Conservation (phyloP, 257 asterid genomes). For the Gentiana dahurica region DNA sequence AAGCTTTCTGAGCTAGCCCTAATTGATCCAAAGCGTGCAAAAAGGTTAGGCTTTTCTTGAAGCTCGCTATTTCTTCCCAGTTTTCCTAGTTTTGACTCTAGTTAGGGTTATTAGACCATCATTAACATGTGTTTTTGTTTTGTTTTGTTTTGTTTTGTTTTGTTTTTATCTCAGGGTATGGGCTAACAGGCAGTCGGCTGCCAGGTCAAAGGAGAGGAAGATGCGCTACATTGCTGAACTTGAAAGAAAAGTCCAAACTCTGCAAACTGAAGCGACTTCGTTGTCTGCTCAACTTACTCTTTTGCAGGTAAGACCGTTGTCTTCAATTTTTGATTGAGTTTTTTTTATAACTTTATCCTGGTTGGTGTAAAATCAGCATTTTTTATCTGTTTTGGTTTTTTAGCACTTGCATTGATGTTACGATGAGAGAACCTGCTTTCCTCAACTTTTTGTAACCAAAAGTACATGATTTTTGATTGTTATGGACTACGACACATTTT, state of each 20-base stretch:
- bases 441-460: too few relatives aligned
- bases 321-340: too few relatives aligned
- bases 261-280: conserved; percentile 96
- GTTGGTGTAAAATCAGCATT: too few relatives aligned
- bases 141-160: neutral
- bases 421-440: too few relatives aligned
- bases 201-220: conserved; percentile 95
- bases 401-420: too few relatives aligned
- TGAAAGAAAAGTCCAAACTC: conserved; percentile 90
- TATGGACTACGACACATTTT: too few relatives aligned
- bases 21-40: conserved; percentile 95
- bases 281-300: conserved; percentile 17
- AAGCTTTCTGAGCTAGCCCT: conserved; percentile 97
- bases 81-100: neutral
- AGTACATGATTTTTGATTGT: too few relatives aligned
- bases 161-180: conserved; percentile 50
- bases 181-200: conserved; percentile 99
- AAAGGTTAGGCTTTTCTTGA: conserved; percentile 41
- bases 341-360: too few relatives aligned
- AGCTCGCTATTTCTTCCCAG: neutral
- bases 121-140: neutral
- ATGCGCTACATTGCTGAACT: conserved; percentile 97
- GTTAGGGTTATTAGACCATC: neutral
- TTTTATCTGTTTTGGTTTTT: too few relatives aligned
- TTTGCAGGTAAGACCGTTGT: conserved; percentile 47